Conservation (phyloP, 2,329 filamentous ascomycete species). For the Chaetomiaceae sp. region DNA sequence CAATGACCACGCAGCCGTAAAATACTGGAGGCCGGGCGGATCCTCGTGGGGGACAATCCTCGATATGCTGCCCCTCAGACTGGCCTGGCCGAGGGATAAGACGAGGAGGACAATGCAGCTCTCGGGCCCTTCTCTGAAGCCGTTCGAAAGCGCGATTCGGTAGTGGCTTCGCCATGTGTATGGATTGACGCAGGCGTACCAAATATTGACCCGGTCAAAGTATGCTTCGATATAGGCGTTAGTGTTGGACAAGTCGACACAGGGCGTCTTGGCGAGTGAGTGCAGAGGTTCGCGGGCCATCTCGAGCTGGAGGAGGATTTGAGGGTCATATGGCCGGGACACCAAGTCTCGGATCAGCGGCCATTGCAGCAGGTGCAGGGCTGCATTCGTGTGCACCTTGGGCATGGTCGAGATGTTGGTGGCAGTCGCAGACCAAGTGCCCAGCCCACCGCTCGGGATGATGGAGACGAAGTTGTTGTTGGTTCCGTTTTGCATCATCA, state of each 20-base stretch:
- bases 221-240: conserved; percentile 72
- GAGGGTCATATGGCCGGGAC: conserved; percentile 70
- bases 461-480: conserved; percentile 46
- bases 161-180: conserved; percentile 76
- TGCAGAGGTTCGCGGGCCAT: conserved; percentile 73
- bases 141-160: conserved; percentile 66
- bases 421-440: conserved; percentile 58
- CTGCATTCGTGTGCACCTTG: conserved; percentile 76
- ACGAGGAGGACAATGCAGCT: conserved; percentile 79
- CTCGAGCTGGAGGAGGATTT: conserved; percentile 75
- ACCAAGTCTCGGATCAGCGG: conserved; percentile 75
- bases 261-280: conserved; percentile 58
- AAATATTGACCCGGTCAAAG: conserved; percentile 75
- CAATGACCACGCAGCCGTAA: conserved; percentile 73
- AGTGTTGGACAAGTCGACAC: conserved; percentile 69
- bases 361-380: conserved; percentile 73
- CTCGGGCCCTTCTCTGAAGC: conserved; percentile 73
- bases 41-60: conserved; percentile 63
- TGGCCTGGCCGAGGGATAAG: conserved; percentile 71
- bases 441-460: conserved; percentile 61
- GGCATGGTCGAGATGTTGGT: conserved; percentile 81
- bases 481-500: conserved; percentile 39
- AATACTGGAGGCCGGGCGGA: conserved; percentile 72
- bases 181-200: conserved; percentile 82
- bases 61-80: conserved; percentile 70